Evolutionary conservation across 495 filamentous ascomycete genomes (phyloP), one percentile per base, ranked within the genome.

Genomic region (Lindgomyces ingoldianus): DNA sequence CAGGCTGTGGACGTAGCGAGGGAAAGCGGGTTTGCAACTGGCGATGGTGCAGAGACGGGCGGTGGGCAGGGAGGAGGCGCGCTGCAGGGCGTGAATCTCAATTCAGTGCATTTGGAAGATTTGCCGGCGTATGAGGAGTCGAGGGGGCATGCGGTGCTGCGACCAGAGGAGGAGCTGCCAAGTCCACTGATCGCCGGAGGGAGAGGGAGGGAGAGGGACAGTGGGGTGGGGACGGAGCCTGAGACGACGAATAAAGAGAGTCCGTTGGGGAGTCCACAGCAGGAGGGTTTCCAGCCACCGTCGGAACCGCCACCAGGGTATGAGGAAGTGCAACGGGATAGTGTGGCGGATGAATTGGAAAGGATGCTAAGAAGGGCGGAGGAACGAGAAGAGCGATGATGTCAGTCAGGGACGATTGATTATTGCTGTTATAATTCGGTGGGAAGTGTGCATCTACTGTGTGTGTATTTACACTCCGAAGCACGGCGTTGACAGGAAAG

Each of bases 251-350:
- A 63, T 26, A 62, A 58, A 39, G 22, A 59, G 64, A 65, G 59
- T 24, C 44, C 45, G 25, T 24, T 69, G 21, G 56, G 46, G 14
- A 64, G 66, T 36, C 62, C 62, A 6, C 52, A 36, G 1, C 67
- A 59, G 46, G 76, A 60, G 72, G 49, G 53, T 0, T 77, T 75
- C 57, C 46, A 50, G n/a, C 79, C 80, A 19, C 91, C 91, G 0
- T 78, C 84, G 61, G 94, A 93, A 62, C 91, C 93, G 16, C 94
- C 94, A 29, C 94, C 94, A 33, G 90, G 90, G 36, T 98, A 98
- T 74, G 90, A 97, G 71, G 91, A 96, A 72, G 90, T 87, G 27
- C 94, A 96, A 75, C 81, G 85, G 58, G 85, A 89, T 62, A 91
- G 88, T 63, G 80, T 96, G n/a, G 85, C 78, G 27, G 74, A 84